Base-by-base conservation (phyloP, 2,329 filamentous ascomycete species). In the Pezicula neosporulosa region DNA sequence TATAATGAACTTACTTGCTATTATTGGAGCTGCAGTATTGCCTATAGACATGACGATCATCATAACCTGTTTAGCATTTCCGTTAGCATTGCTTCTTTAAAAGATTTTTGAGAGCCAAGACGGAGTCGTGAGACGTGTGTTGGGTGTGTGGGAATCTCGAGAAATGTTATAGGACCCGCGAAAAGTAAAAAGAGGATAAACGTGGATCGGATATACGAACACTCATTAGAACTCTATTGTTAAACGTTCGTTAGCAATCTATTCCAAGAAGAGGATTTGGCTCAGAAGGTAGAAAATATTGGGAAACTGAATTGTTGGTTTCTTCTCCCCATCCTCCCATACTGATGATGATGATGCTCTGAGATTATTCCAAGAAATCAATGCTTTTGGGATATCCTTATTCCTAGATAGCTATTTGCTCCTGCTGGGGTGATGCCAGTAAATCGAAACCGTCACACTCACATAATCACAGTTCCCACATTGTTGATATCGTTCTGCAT, bases 21-120 rank as follows among this genome's bases (percentile, higher is more conserved):
- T 72, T 3, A 85, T 63, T 0, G 82, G 82, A 0, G 77, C 79
- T 1, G 82, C 77, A 18, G 81, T 75, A 19, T 77, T 75, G 60
- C 82, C 76, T 2, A 85, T 62, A 2, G 80, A 80, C 42, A 83
- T 73, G 7, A 81, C 72, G 56, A 80, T 72, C 59, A 84, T 71
- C 71, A 84, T 79, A 42, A n/a, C 24, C 24, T 24, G 24, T 24
- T 24, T n/a, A n/a, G n/a, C n/a, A n/a, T n/a, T n/a, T n/a, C n/a
- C n/a, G n/a, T n/a, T n/a, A n/a, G n/a, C n/a, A n/a, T n/a, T n/a
- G n/a, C n/a, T n/a, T n/a, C n/a, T n/a, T n/a, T n/a, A n/a, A n/a
- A n/a, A n/a, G n/a, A n/a, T n/a, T n/a, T n/a, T n/a, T n/a, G n/a
- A n/a, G n/a, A n/a, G n/a, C n/a, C n/a, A n/a, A n/a, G n/a, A n/a